Base-by-base conservation (phyloP, 495 filamentous ascomycete species). In the Aspergillus ellipticus region DNA sequence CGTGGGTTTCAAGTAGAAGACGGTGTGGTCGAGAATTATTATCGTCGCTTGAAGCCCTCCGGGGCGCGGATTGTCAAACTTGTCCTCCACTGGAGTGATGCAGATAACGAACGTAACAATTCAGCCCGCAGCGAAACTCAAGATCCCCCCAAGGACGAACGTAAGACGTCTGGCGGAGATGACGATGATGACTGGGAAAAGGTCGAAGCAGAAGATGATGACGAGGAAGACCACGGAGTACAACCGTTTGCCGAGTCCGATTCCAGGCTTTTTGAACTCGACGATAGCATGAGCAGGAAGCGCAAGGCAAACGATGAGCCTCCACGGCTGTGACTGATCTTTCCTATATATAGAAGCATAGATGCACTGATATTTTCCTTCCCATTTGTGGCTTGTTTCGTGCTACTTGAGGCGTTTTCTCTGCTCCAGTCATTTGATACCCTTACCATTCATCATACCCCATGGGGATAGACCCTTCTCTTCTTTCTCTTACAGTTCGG, bases 21-120 rank as follows among this genome's bases (percentile, higher is more conserved):
- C 15, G 80, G 72, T 45, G 74, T 85, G 11, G 67, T 89, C 1
- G 69, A 85, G 55, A 86, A 84, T 8, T 98, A 97, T 72, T 98
- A 98, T 76, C 82, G 85, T 54, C 86, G 86, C 55, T 70, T 98
- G 58, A 88, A 82, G 56, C 94, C 94, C 2, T 84, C 83, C 48
- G 87, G 86, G 16, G 93, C 92, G 2, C 87, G 81, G 76, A 75
- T 96, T 41, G 85, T 97, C 20, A 79, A 82, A 57, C 68, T 83
- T 33, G 67, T 65, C 42, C 60, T 80, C 0, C 56, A 65, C 10
- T 67, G 70, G 66, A 54, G 54, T 15, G 45, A 66, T 9, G 49
- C 59, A 11, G 57, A 61, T 13, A 43, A 63, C 10, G 54, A 28
- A 9, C 35, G 56, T 10, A 5, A 29, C 11, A 4, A 26, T 8